phyloP scores from a whole-genome alignment of 2,329 filamentous ascomycete species.

The Salinomyces thailandicus region DNA sequence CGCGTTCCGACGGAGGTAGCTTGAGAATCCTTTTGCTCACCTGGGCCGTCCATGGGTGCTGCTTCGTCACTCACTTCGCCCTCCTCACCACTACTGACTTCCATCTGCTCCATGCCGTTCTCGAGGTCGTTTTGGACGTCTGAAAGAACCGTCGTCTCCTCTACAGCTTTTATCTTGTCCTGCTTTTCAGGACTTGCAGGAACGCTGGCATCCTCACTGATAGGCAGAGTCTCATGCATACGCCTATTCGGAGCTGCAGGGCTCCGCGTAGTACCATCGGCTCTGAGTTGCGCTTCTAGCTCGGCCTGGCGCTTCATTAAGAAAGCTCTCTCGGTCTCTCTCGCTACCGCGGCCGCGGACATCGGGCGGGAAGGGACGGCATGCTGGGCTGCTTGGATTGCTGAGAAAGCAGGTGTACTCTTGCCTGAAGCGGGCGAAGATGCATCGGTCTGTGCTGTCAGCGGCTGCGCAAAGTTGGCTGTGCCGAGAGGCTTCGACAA shows the following conservation, averaged over 20 bases:
- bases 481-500: neutral
- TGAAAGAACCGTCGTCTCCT: too few relatives aligned
- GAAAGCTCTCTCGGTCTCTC: constrained; percentile 2
- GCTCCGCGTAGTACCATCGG: neutral
- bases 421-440: constrained; percentile 1
- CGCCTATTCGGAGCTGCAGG: neutral
- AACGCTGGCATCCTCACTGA: too few relatives aligned
- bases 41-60: neutral
- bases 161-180: too few relatives aligned
- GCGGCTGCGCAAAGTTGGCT: neutral
- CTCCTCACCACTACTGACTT: neutral
- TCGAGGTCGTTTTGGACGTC: too few relatives aligned
- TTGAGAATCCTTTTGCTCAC: neutral
- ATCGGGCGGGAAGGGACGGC: neutral
- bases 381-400: neutral
- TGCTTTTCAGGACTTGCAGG: too few relatives aligned
- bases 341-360: constrained; percentile 1
- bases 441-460: neutral
- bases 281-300: neutral
- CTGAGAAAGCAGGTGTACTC: neutral
- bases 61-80: constrained; percentile 1
- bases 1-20: neutral
- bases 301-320: constrained; percentile 1
- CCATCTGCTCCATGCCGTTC: constrained; percentile 1
- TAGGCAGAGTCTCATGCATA: too few relatives aligned